Percentiles rank a stretch among this genome's conserved stretches.
These are phyloP conservation scores for Talaromyces thailandensis DNA, from an alignment of 495 filamentous ascomycete species.

Conservation along the genomic window DNA sequence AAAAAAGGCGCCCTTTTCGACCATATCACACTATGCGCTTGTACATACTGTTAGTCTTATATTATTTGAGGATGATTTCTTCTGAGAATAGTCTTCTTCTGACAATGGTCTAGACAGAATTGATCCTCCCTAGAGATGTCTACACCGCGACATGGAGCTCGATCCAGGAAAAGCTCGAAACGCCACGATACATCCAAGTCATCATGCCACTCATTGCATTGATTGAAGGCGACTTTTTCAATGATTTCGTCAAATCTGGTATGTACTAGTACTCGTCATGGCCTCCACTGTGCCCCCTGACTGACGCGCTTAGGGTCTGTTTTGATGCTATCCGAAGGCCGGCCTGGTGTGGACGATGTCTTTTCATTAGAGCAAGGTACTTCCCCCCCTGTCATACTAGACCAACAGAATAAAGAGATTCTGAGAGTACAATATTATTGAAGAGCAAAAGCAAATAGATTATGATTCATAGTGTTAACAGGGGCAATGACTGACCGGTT, in stretches of 20 bases:
- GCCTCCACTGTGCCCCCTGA: background rate
- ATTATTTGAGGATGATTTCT: background rate
- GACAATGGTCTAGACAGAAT: constrained; percentile 47
- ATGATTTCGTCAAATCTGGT: constrained; percentile 81
- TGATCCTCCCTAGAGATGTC: constrained; percentile 63
- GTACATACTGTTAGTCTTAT: constrained; percentile 55
- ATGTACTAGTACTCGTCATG: constrained; percentile 9
- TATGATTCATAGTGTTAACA: background rate
- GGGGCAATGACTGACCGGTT: background rate
- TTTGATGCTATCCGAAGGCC: constrained; percentile 85
- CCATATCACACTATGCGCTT: constrained; percentile 59
- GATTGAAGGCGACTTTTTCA: constrained; percentile 73
- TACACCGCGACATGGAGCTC: constrained; percentile 48
- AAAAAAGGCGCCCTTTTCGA: constrained; percentile 66
- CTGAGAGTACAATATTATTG: background rate
- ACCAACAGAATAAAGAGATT: background rate
- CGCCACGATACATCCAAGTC: constrained; percentile 54
- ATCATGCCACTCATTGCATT: constrained; percentile 65
- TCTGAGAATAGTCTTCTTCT: background rate
- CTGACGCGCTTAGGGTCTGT: constrained; percentile 56
- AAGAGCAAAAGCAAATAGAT: background rate
- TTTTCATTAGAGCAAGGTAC: constrained; percentile 66
- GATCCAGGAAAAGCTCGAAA: constrained; percentile 34
- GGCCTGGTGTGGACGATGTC: constrained; percentile 67
- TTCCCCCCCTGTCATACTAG: background rate